A percentile compares a stretch with the other conserved stretches of the same genome.
Evolutionary conservation across 176 grass and related monocot genomes (phyloP).

Genomic region (Carex scoparia): DNA sequence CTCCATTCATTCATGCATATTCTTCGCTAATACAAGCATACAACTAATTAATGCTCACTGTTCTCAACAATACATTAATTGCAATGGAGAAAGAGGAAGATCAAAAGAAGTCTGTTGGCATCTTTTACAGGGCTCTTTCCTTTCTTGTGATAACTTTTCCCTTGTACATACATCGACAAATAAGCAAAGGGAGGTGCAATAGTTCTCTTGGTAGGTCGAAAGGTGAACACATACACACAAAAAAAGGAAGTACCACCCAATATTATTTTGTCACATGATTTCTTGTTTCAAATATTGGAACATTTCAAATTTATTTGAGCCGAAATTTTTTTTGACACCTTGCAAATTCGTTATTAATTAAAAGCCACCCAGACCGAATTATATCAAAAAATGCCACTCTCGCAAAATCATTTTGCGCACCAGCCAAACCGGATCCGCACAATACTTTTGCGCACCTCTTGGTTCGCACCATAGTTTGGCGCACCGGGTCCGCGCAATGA

Average conservation of each 20-base stretch:
- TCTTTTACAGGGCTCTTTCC: conserved; percentile 13
- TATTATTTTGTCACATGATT: background rate
- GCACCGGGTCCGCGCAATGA: no score
- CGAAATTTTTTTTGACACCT: no score
- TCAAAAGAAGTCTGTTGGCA: background rate
- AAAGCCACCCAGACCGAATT: no score
- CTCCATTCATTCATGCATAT: background rate
- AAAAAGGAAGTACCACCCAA: background rate
- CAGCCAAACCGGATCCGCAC: no score
- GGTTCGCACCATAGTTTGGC: no score
- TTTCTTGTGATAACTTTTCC: conserved; percentile 20
- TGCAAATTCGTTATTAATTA: no score
- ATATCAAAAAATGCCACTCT: no score
- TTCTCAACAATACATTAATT: conserved; percentile 9
- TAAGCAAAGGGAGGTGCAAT: conserved; percentile 17
- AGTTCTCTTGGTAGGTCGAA: background rate
- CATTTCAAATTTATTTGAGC: background rate
- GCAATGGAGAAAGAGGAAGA: conserved; percentile 15
- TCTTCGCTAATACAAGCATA: background rate
- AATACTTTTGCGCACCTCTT: no score
- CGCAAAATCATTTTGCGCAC: no score
- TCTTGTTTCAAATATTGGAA: background rate
- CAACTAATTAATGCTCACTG: background rate
- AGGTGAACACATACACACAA: background rate
- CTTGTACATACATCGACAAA: background rate